A percentile compares a stretch with the other conserved stretches of the same genome.
phyloP scores from a whole-genome alignment of 495 filamentous ascomycete species.

The Geoglossum glabrum region DNA sequence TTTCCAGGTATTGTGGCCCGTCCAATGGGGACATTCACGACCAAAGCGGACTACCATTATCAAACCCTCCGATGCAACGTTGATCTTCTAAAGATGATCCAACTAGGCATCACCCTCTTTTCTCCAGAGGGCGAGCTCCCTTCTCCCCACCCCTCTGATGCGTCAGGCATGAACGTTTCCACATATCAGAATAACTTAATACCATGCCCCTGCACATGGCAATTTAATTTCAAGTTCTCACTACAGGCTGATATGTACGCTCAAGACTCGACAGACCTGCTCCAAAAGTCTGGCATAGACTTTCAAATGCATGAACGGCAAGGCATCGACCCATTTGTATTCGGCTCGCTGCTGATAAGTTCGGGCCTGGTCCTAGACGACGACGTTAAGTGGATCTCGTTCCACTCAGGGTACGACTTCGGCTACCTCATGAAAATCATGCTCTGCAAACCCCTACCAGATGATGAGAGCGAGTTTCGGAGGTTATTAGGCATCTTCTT shows the following conservation, averaged over 20 bases:
- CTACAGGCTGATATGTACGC: slow-evolving; percentile 92
- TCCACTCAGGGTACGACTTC: slow-evolving; percentile 98
- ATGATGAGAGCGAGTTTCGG: slow-evolving; percentile 74
- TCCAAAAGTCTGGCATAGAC: slow-evolving; percentile 73
- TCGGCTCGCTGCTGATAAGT: slow-evolving; percentile 71
- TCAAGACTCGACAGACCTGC: slow-evolving; percentile 72
- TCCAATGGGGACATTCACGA: slow-evolving; percentile 81
- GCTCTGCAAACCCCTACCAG: slow-evolving; percentile 54
- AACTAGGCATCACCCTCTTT: slow-evolving; percentile 86
- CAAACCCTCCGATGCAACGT: slow-evolving; percentile 95
- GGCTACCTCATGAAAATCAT: slow-evolving; percentile 91
- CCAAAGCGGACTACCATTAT: slow-evolving; percentile 95
- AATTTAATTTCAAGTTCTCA: slow-evolving; percentile 97
- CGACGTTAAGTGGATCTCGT: slow-evolving; percentile 85
- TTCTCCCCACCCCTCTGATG: slow-evolving; percentile 42
- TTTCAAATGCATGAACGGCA: slow-evolving; percentile 61
- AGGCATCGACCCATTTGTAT: slow-evolving; percentile 79
- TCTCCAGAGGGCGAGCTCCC: slow-evolving; percentile 69
- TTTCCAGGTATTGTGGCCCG: slow-evolving; percentile 91
- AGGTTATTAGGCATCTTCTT: slow-evolving; percentile 74
- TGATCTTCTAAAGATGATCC: slow-evolving; percentile 89
- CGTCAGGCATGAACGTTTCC: slow-evolving; percentile 22
- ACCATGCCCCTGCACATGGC: slow-evolving; percentile 77
- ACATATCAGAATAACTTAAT: slow-evolving; percentile 33
- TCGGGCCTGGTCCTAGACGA: slow-evolving; percentile 81